Base-by-base conservation (phyloP, 139 green algal species). In the Chlorella sorokiniana region DNA sequence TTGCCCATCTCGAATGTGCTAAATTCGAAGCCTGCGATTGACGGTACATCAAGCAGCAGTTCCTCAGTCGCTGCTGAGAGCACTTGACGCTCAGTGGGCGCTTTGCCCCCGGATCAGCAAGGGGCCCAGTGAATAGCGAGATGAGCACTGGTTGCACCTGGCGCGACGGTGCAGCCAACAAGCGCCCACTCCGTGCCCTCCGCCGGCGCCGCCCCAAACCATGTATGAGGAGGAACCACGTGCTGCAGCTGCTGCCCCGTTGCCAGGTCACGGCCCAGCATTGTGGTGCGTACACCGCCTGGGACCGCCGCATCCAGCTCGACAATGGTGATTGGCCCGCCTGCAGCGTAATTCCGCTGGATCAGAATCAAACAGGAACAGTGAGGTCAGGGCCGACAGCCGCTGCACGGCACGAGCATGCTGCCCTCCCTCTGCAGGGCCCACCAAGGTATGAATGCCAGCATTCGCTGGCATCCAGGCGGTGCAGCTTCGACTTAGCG, bases 221-320 rank as follows among this genome's bases (percentile, higher is more conserved):
- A 81, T 29, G 75, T 71, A 40, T 72, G 20, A 0, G 75, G 59
- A 25, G 75, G 56, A 16, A 81, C 75, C n/a, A 81, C 75, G n/a
- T 81, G 75, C 59, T 81, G 75, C 75, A 81, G 75, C 75, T 45
- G 40, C 59, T 81, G 75, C 25, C 75, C 75, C 16, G 75, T 59
- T 4, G 75, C 56, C 29, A 81, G 10, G n/a, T 72, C 75, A 3
- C 31, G 42, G 18, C 75, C 75, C 5, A 81, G 40, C 56, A 62
- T 27, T 0, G 59, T 81, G 27, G 62, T 70, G 29, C 41, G 56
- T 16, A 56, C 20, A 6, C 56, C 31, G 1, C 41, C 75, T 35
- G 62, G 75, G 0, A 54, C 38, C 1, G 54, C 10, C 1, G 73
- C 54, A 40, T 79, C 73, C 8, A 79, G 54, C 54, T 79, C 52